Evolutionary conservation across 1,284 basidiomycete species (phyloP), one percentile per base, ranked within the genome.

Genomic region (Pseudozyma pruni): DNA sequence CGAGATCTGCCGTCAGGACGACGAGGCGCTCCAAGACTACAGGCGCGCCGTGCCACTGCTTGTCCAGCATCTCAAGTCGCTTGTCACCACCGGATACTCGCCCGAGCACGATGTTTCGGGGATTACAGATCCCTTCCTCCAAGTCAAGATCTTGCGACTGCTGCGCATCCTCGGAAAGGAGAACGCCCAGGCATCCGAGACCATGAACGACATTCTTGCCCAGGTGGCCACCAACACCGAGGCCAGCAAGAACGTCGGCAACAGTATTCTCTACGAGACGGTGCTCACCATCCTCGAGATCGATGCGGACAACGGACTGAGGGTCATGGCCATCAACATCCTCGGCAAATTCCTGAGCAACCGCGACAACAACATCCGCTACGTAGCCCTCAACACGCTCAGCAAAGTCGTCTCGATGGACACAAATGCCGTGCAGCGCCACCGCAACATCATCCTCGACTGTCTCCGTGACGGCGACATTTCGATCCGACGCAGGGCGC

Each of bases 241-340:
- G 79, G 91, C 92, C 4, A 90, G 91, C 32, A 98, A 98, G 85
- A 99, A 98, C 77, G 96, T 98, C 70, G 96, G 96, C 58, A 98
- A 98, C 83, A 90, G 94, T 7, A 98, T 99, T 67, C 85, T 99
- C 32, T 99, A 99, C 83, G 96, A 99, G 85, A 95, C 95, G 0
- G 96, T 98, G 2, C 86, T 98, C 68, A 94, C 94, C 8, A 91
- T 98, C n/a, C 87, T 99, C 44, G 95, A 98, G 75, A 98, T 98
- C 64, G 94, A 98, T 80, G 95, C 96, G 8, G 96, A 99, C 83
- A 91, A 89, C 56, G 93, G 94, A 20, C 85, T 98, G 35, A 89
- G 96, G 6, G 95, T 98, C 50, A 98, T 99, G 96, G 96, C 96
- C 0, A 99, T 99, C 85, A 99, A 99, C 82, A 98, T 98, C 59